phyloP scores from a whole-genome alignment of 2,329 filamentous ascomycete species.

The Colletotrichum sp. region DNA sequence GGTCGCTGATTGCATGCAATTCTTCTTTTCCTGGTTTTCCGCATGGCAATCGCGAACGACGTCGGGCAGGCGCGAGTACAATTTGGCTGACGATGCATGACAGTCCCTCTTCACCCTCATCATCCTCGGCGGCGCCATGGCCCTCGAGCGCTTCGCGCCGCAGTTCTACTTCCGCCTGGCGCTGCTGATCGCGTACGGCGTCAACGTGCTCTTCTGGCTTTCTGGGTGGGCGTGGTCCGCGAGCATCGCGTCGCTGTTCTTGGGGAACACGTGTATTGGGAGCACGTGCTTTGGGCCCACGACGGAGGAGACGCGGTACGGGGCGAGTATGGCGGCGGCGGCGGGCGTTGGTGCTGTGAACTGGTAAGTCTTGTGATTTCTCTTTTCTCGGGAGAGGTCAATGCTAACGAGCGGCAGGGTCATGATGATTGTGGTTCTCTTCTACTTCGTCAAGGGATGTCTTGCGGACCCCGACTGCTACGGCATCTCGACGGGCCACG shows the following conservation, averaged over 20 bases:
- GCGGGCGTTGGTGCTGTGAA: slow-evolving; percentile 45
- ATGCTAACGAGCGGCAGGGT: slow-evolving; percentile 30
- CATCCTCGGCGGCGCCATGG: slow-evolving; percentile 41
- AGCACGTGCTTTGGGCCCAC: slow-evolving; percentile 25
- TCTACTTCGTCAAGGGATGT: slow-evolving; percentile 42
- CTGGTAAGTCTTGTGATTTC: slow-evolving; percentile 34
- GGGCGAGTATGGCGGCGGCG: slow-evolving; percentile 40
- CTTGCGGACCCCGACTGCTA: slow-evolving; percentile 24
- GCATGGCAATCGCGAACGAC: neutral
- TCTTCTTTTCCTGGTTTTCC: neutral
- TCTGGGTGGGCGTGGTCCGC: slow-evolving; percentile 46
- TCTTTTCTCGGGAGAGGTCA: neutral
- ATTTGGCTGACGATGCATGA: neutral
- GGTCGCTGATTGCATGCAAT: neutral
- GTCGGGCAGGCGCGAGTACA: neutral
- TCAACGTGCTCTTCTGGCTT: slow-evolving; percentile 50
- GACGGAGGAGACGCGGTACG: slow-evolving; percentile 16
- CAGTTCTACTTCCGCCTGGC: slow-evolving; percentile 42
- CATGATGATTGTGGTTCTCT: slow-evolving; percentile 39
- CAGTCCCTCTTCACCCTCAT: slow-evolving; percentile 46
- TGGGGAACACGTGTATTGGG: slow-evolving; percentile 21
- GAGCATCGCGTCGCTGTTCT: slow-evolving; percentile 33
- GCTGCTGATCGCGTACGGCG: slow-evolving; percentile 38
- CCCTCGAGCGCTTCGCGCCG: slow-evolving; percentile 38
- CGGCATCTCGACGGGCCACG: slow-evolving; percentile 5